Evolutionary conservation across 306 rosid species (phyloP).

Genomic region (Rosa persica): DNA sequence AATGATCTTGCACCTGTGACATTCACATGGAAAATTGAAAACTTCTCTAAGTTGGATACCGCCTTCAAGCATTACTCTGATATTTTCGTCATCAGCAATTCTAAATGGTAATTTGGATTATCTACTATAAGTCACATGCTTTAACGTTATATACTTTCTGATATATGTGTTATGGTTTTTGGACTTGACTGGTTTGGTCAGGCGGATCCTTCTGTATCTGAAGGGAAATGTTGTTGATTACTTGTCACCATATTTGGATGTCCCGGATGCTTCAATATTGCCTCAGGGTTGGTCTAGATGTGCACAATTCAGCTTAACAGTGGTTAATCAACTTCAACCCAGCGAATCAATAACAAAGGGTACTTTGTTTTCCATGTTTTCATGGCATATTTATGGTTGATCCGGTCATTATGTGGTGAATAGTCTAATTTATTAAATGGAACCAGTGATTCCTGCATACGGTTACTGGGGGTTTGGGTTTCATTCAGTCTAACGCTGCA

Average conservation of each 20-base stretch:
- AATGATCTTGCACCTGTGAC: not conserved
- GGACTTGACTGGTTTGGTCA: not conserved
- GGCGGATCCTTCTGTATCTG: slow-evolving; percentile 17
- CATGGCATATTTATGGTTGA: not conserved
- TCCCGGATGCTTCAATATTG: not conserved
- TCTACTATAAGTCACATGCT: not conserved
- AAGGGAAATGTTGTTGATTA: not conserved
- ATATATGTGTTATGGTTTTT: not conserved
- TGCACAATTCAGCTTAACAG: slow-evolving; percentile 6
- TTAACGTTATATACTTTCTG: not conserved
- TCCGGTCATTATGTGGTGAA: too few relatives aligned
- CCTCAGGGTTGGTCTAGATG: not conserved
- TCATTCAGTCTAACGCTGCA: not conserved
- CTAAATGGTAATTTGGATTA: not conserved
- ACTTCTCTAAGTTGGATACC: slow-evolving; percentile 11
- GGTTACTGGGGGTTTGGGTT: not conserved
- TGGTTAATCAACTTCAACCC: slow-evolving; percentile 3
- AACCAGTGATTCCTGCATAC: not conserved
- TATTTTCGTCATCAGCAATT: not conserved
- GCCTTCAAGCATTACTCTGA: not conserved
- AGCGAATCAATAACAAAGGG: slow-evolving; percentile 8
- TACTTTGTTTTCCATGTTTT: not conserved
- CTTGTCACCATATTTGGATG: slow-evolving; percentile 14
- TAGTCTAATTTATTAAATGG: not conserved
- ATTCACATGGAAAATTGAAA: slow-evolving; percentile 13